Percentiles rank a stretch among this genome's conserved stretches.
Evolutionary conservation across 106 monocot species (phyloP).

Genomic region (Allium cepa): DNA sequence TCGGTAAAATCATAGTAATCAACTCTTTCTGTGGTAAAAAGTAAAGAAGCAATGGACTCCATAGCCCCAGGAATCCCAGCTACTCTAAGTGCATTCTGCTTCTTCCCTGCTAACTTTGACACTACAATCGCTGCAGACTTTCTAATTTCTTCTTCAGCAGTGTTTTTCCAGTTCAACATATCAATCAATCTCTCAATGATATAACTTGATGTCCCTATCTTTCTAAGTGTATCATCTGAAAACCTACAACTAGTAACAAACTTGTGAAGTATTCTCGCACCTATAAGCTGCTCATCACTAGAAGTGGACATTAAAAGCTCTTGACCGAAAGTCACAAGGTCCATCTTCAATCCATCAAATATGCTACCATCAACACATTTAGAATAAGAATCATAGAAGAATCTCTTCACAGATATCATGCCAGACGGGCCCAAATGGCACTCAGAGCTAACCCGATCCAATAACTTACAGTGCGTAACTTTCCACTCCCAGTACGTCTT

Average conservation of each 20-base stretch:
- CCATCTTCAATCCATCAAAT: constrained; percentile 66
- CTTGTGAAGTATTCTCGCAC: constrained; percentile 36
- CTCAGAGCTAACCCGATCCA: constrained; percentile 31
- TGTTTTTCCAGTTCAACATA: constrained; percentile 62
- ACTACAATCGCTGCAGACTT: constrained; percentile 36
- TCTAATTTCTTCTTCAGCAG: constrained; percentile 37
- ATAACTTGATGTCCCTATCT: constrained; percentile 29
- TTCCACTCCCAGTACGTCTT: constrained; percentile 54
- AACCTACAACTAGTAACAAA: constrained; percentile 21
- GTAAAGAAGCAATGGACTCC: constrained; percentile 54
- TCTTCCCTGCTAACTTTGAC: constrained; percentile 41
- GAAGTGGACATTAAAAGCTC: constrained; percentile 46
- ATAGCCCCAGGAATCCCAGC: constrained; percentile 50
- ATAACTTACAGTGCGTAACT: constrained; percentile 12
- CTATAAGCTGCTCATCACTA: constrained; percentile 56
- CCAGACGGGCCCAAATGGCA: constrained; percentile 21
- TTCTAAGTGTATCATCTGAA: constrained; percentile 37
- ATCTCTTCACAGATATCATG: constrained; percentile 32
- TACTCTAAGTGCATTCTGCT: constrained; percentile 39
- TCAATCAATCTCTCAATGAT: constrained; percentile 52
- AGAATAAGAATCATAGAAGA: constrained; percentile 68
- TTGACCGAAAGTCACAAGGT: constrained; percentile 43
- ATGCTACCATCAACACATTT: constrained; percentile 46
- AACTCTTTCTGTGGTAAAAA: constrained; percentile 14
- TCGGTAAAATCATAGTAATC: constrained; percentile 20